Evolutionary conservation across 2,329 filamentous ascomycete species (phyloP), one percentile per base, ranked within the genome.

Genomic region (Pseudonectria buxi): DNA sequence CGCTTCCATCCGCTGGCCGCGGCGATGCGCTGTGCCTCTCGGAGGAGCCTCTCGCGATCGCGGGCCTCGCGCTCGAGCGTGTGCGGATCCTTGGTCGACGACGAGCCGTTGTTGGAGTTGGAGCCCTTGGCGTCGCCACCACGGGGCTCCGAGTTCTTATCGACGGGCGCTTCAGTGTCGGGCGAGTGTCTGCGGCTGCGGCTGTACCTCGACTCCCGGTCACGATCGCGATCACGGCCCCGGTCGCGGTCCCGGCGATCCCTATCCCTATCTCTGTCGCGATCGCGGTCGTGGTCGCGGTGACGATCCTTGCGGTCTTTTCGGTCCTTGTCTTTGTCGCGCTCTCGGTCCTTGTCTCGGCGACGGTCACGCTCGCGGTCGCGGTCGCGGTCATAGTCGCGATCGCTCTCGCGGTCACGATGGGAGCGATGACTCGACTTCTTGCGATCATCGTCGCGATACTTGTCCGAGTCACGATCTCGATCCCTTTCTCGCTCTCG

Each of bases 1-100:
- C 76, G 59, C 57, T 80, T 74, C 47, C 65, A 50, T 34, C 68
- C 63, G 3, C 66, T 57, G 34, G 78, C 55, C 28, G 74, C 67
- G 29, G 77, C 69, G 58, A 81, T 75, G 25, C 76, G 72, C 58
- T 85, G 78, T 26, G 78, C 76, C 58, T 86, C 82, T 50, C 80
- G 81, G 10, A 81, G 65, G 33, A 84, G 64, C 16, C 82, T 69
- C 56, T 83, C 79, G 30, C 79, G 69, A 50, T 82, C 73, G 12
- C 78, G 67, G 10, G 74, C 75, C 53, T 84, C 81, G 14, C 82
- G 76, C 57, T 86, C 82, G 0, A 80, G 65, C 2, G 81, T 81
- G 56, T 85, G 81, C n/a, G 76, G 69, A 45, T 83, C 78, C 40
- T 67, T 68, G 6, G 58, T 49, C 37, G 63, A 58, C 4, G 63